Evolutionary conservation across 192 early-diverging fungal species (phyloP), one percentile per base, ranked within the genome.

Genomic region (Haplosporangium gracile): DNA sequence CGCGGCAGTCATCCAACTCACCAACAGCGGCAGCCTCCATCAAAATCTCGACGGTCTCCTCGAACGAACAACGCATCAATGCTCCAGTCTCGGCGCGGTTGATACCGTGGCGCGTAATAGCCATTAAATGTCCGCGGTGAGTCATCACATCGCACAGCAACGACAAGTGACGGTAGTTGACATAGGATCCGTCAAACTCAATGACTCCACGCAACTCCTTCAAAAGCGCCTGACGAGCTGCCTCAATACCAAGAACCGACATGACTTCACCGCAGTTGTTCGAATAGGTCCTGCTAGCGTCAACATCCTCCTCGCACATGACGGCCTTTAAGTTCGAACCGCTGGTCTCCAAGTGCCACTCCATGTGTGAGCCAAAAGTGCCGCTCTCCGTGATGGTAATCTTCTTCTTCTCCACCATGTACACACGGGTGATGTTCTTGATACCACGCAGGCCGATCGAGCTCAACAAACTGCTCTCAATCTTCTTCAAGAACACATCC

Each of bases 41-140:
- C 79, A 99, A 92, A 88, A 99, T 95, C 90, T 99, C 98, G 0
- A 99, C 98, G 0, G 98, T 99, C 90, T 99, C 98, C 90, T 99
- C 98, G 74, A 99, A 99, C 15, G 98, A 97, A 75, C 96, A 96
- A 51, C 98, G 93, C 92, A 98, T 97, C 68, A 99, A 89, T 15
- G 96, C 97, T 68, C 97, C 97, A 2, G 97, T 95, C 80, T 98
- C 97, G 24, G 97, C 95, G 53, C 98, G 93, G 89, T 98, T 99
- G 88, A 99, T 99, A 86, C 98, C 98, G 80, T 99, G 98, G 70
- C 98, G 95, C 4, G 98, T 98, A 82, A 99, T 99, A 36, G 98
- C 96, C 93, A 98, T 99, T 80, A 99, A 86, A 68, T 93, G 90
- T 69, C 98, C 98, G 36, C 95, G 93, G 45, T 97, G 93, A 11